Evolutionary conservation across 2,329 filamentous ascomycete species (phyloP), one percentile per base, ranked within the genome.

Genomic region (Neodidymelliopsis sp.): DNA sequence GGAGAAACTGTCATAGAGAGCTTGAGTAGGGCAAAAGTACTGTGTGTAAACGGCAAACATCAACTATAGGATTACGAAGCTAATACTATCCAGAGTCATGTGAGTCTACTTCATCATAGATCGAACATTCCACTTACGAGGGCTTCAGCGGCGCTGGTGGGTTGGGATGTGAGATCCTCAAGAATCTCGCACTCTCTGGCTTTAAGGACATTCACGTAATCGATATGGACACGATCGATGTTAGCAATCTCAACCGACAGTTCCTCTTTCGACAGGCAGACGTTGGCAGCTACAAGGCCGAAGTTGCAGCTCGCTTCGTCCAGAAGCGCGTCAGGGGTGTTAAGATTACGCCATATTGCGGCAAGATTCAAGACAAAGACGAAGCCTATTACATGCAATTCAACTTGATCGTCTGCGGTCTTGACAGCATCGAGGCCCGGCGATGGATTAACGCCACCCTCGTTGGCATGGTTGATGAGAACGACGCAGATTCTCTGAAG

Each of bases 181-280:
- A 99, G 79, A 91, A 99, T 67, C 82, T 99, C 24, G 94, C 94
- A 30, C 82, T 99, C 41, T 97, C 93, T 2, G 91, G 92, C 20
- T 99, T 99, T 79, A 95, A 89, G 74, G 85, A 96, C 66, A 97
- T 99, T 60, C 91, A 99, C 77, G 94, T 99, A 50, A 97, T 99
- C 65, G 94, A 99, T 76, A 99, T 99, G 94, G 90, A 99, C 74
- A 99, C 93, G 1, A 99, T 99, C 73, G 94, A 99, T 69, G 93
- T 99, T 53, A 97, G 92, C 39, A 99, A 99, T 72, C 82, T 99
- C 16, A 99, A 99, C 75, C 88, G 94, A 30, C 94, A 99, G 67
- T 99, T 99, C 69, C 84, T 99, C 50, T 99, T 99, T 75, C 90
- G 94, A 16, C 84, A 92, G 63, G 80, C 85, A 52, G 94, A 99